Base-by-base conservation (phyloP, 2,329 filamentous ascomycete genomes). In the Penicillium polonicum region DNA sequence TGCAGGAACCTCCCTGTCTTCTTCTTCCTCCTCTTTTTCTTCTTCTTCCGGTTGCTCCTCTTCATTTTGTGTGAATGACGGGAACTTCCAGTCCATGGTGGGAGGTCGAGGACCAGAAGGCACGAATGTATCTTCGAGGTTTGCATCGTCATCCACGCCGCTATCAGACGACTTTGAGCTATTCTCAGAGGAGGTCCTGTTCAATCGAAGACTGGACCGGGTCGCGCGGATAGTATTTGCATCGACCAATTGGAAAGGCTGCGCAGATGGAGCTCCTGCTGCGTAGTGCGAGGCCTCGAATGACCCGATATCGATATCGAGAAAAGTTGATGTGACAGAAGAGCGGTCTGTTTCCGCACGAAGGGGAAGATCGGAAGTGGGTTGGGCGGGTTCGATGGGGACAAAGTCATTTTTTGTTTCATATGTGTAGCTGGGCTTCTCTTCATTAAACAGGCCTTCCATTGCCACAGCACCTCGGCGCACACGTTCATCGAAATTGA, bases 241-340 rank as follows among this genome's bases (percentile, higher is more conserved):
- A 66, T 82, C 76, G 19, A 79, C 76, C 52, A 83, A 73, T 63
- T 82, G 76, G 66, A 82, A 79, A 15, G 76, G 77, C 19, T 82
- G 79, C 46, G 80, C 78, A 9, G 79, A 76, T 9, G 81, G 79
- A 36, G 82, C 77, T 25, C 74, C 78, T 19, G 81, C 82, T 41
- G 79, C 81, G 67, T 86, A 80, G 52, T 79, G 77, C 1, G 75
- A 70, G 9, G 77, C 76, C 59, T 80, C 78, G 59, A 79, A 80
- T 9, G 77, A 76, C 17, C 78, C 83, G 38, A 88, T 76, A 65
- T 87, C 83, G 55, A 86, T 84, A 78, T 83, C 78, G 41, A 80
- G 78, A 36, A 79, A 78, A 0, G 78, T 79, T 4, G 78, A 80
- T 4, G 75, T 77, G 42, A 80, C 78, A 0, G 78, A 80, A 6